A percentile compares a stretch with the other conserved stretches of the same genome.
Evolutionary conservation across 179 eudicot genomes (phyloP).

Genomic region (Amaranthus tricolor): DNA sequence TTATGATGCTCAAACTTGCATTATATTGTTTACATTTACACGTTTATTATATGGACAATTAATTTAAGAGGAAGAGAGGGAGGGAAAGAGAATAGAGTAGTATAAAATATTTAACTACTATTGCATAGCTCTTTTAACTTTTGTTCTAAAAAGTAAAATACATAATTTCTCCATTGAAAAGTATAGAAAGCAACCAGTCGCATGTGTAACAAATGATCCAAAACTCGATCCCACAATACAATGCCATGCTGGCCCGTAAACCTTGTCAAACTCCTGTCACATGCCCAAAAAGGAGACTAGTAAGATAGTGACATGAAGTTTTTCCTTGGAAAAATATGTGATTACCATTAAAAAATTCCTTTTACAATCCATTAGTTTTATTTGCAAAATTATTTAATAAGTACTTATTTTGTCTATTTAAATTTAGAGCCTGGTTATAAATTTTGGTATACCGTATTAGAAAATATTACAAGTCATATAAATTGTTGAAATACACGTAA

Average conservation of each 20-base stretch:
- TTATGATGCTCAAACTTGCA: conserved; percentile 13
- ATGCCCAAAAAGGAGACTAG: conserved; percentile 12
- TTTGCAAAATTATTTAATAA: no score
- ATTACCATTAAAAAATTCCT: no score
- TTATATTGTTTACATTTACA: conserved; percentile 22
- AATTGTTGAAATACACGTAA: no score
- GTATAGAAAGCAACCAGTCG: conserved; percentile 83
- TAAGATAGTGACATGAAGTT: background rate
- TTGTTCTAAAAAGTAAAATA: conserved; percentile 72
- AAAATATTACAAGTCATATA: no score
- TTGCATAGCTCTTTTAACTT: conserved; percentile 47
- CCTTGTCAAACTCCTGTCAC: conserved; percentile 74
- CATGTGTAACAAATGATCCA: conserved; percentile 89
- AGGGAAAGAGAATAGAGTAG: background rate
- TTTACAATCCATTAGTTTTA: background rate
- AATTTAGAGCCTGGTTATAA: no score
- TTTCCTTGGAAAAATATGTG: no score
- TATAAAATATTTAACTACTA: conserved; percentile 11
- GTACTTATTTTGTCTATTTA: no score
- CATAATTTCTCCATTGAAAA: conserved; percentile 78
- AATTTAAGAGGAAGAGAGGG: background rate
- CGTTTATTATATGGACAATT: background rate
- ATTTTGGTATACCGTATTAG: no score
- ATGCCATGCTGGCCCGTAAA: conserved; percentile 96
- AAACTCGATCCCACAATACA: conserved; percentile 95